Evolutionary conservation across 2,329 filamentous ascomycete genomes (phyloP), one percentile per base, ranked within the genome.

Genomic region (Cadophora luteo-olivacea): DNA sequence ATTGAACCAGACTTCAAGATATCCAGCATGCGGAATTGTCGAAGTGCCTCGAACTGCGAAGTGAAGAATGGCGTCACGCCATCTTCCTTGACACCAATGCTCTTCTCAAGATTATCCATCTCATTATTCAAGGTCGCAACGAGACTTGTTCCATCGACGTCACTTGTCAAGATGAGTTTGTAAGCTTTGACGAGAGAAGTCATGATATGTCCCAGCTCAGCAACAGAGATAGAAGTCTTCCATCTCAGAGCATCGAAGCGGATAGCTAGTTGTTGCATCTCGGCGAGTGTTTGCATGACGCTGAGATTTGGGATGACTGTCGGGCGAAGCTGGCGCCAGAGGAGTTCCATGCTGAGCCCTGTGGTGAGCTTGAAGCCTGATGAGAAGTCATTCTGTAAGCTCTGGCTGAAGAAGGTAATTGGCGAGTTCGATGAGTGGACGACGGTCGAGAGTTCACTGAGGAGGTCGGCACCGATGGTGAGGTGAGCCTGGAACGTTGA

Each of bases 321-420:
- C 0, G 94, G 92, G 64, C 91, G 87, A 75, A 97, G 87, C 1
- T 83, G 76, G 52, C 87, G 86, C 95, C 94, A 97, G 5, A 97
- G 84, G 9, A 82, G 78, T 76, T 96, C 92, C 92, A 97, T 96
- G 72, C 88, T 90, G 14, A 94, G 82, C 0, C 93, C 94, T 1
- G 91, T 94, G 0, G 84, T 89, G 16, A 97, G 81, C 66, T 89
- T 88, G 81, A 94, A 94, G 1, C 88, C 89, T 19, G 87, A 85
- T 29, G 87, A 84, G 75, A 97, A 95, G 61, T 84, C 84, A 49
- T 81, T 81, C 54, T 84, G 80, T 1, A 90, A 75, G 6, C 79
- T 82, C 0, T 79, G 75, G 1, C 82, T 73, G 16, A 77, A 73
- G 32, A n/a, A 73, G 54, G 9, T 51, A 45, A 61, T 63, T 33